Conservation (phyloP, 495 filamentous ascomycete species). For the Podospora comata region DNA sequence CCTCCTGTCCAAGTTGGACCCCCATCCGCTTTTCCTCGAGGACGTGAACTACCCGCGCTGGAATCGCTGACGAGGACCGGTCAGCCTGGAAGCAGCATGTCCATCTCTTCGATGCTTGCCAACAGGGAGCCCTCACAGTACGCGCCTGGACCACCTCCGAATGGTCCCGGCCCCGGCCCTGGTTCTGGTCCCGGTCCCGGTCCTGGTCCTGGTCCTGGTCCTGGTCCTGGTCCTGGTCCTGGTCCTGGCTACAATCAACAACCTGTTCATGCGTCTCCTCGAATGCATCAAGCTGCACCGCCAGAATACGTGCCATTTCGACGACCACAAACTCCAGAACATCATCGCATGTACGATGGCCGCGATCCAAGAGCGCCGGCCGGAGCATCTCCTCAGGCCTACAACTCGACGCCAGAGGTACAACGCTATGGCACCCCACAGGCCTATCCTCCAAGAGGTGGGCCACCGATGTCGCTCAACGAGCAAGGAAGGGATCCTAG, state of each 20-base stretch:
- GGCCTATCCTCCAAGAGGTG: slow-evolving; percentile 38
- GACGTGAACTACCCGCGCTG: slow-evolving; percentile 54
- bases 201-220: slow-evolving; percentile 37
- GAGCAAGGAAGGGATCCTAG: slow-evolving; percentile 42
- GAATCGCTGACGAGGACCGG: slow-evolving; percentile 46
- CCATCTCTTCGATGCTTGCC: slow-evolving; percentile 89
- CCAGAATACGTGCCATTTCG: slow-evolving; percentile 60
- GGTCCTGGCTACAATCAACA: slow-evolving; percentile 36
- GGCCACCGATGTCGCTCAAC: slow-evolving; percentile 38
- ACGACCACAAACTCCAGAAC: slow-evolving; percentile 73
- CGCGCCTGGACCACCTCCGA: slow-evolving; percentile 51
- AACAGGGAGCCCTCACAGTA: slow-evolving; percentile 56
- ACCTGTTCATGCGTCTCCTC: slow-evolving; percentile 51
- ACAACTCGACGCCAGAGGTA: slow-evolving; percentile 51
- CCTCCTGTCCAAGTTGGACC: slow-evolving; percentile 54
- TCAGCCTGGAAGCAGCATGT: slow-evolving; percentile 74
- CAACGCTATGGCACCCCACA: slow-evolving; percentile 55
- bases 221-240: slow-evolving; percentile 41
- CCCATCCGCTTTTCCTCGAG: slow-evolving; percentile 47
- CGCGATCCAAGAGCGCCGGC: slow-evolving; percentile 45
- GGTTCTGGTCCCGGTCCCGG: slow-evolving; percentile 33
- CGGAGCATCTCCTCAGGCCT: slow-evolving; percentile 46
- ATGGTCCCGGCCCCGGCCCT: slow-evolving; percentile 39
- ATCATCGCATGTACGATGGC: slow-evolving; percentile 48
- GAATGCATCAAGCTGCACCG: slow-evolving; percentile 38